Base-by-base conservation (phyloP, 1,284 basidiomycete species). In the Ganoderma leucocontextum region DNA sequence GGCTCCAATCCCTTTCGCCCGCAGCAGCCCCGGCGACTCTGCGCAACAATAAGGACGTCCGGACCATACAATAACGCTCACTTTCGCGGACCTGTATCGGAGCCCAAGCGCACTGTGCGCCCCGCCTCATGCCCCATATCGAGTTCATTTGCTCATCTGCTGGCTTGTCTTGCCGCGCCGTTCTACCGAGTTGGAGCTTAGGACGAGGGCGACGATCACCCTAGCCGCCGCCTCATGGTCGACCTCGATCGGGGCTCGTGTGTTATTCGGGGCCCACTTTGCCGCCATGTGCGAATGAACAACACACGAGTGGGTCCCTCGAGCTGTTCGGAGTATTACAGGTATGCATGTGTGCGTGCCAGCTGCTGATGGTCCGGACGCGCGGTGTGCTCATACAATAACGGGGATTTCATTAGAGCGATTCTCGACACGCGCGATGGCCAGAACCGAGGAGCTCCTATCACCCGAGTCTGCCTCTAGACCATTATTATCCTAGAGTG, bases 51-150 rank as follows among this genome's bases (percentile, higher is more conserved):
- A 66, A 63, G 58, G 22, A 62, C 10, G 7, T n/a, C 22, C 60
- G 36, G 9, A 13, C 66, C 53, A 64, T 36, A 68, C 64, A 68
- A 66, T 68, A 62, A 66, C 57, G 13, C 52, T 22, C 44, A 49
- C 62, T 47, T 53, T 64, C 70, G 64, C 66, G 70, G 70, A 67
- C 63, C 52, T 60, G 41, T 36, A 67, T 68, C 64, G 62, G 60
- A 60, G 55, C 58, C 29, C 59, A 25, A 58, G 49, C 62, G 38
- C 33, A 41, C n/a, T 49, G 47, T 25, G 35, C 57, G 38, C 49
- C 35, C 35, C 58, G n/a, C 49, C 61, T 47, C 39, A 36, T 57
- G 33, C 52, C 25, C 17, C 58, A 38, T 58, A 35, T 58, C 22
- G 10, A 19, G 44, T 36, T 33, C 57, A 41, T 17, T 41, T 22